Conservation (phyloP, 768 basidiomycete species). For the Psilocybe tampanensis region DNA sequence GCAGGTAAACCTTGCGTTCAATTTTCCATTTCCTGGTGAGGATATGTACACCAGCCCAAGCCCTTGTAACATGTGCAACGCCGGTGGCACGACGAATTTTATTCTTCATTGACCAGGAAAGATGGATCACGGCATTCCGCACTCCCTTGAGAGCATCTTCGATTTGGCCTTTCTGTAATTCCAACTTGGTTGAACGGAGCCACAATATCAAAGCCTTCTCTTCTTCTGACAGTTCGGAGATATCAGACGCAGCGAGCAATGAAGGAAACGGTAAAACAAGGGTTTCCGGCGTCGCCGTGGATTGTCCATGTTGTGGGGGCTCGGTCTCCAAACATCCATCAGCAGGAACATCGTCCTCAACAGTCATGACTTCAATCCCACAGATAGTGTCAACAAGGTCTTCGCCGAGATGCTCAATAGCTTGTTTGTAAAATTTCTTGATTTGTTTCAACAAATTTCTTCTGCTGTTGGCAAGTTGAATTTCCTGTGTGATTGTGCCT, state of each 20-base stretch:
- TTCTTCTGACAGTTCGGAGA: background rate
- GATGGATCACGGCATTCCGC: background rate
- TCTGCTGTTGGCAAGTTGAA: too few relatives aligned
- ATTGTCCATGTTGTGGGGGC: background rate
- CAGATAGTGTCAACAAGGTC: too few relatives aligned
- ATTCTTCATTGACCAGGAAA: background rate
- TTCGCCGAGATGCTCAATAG: too few relatives aligned
- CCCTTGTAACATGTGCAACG: background rate
- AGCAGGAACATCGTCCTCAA: too few relatives aligned
- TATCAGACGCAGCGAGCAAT: too few relatives aligned
- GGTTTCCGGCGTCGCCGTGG: background rate
- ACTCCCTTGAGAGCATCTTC: background rate
- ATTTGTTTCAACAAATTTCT: too few relatives aligned
- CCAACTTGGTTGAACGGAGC: background rate
- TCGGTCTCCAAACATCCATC: background rate
- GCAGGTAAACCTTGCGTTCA: background rate
- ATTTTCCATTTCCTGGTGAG: background rate
- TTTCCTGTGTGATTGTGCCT: background rate
- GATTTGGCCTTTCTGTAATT: background rate
- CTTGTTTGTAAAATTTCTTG: too few relatives aligned
- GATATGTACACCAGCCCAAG: background rate
- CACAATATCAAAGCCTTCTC: background rate
- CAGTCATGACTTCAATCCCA: too few relatives aligned
- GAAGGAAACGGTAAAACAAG: background rate
- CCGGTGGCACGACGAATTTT: background rate